Evolutionary conservation across 331 rosid genomes (phyloP), one percentile per base, ranked within the genome.

Genomic region (Arachis monticola): DNA sequence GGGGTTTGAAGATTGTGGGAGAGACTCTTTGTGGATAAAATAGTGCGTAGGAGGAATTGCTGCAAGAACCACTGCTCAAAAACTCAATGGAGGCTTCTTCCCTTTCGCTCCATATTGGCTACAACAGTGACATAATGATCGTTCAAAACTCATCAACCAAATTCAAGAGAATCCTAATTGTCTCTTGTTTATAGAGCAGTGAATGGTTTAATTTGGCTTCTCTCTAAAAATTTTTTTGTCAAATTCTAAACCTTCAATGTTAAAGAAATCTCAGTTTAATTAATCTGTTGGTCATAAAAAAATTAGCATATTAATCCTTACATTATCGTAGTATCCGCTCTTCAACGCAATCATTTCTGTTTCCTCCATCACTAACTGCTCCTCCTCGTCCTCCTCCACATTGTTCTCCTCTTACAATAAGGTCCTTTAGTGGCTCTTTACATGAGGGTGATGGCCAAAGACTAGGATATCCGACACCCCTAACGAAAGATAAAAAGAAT

Each of bases 401-500:
- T n/a, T 61, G n/a, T 40, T 17, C 58, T 80, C 80, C 60, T 52
- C 40, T 35, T 22, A 22, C 27, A 22, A 22, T 22, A 22, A 14
- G 10, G 35, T n/a, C 97, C 69, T 94, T 97, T 60, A 94, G 96
- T 6, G 97, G 99, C 84, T 87, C 88, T 75, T 55, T 90, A 78
- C 99, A 94, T 6, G 91, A 79, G 67, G 93, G 81, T 67, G 95
- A 90, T 75, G 99, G 99, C 99, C 97, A 94, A 60, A 94, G 88
- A 73, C 87, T 86, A 4, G 99, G 97, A 90, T 94, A 94, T 80
- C 99, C 99, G 60, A 53, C 10, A 65, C 99, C 99, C 99, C 97
- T 94, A 75, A 35, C 0, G 8, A 77, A 69, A 75, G 75, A 66
- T 55, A 80, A 65, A 67, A 44, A 74, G 69, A 8, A 35, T 14